phyloP scores from a whole-genome alignment of 176 grass and related monocot genomes.

The Pharus latifolius region DNA sequence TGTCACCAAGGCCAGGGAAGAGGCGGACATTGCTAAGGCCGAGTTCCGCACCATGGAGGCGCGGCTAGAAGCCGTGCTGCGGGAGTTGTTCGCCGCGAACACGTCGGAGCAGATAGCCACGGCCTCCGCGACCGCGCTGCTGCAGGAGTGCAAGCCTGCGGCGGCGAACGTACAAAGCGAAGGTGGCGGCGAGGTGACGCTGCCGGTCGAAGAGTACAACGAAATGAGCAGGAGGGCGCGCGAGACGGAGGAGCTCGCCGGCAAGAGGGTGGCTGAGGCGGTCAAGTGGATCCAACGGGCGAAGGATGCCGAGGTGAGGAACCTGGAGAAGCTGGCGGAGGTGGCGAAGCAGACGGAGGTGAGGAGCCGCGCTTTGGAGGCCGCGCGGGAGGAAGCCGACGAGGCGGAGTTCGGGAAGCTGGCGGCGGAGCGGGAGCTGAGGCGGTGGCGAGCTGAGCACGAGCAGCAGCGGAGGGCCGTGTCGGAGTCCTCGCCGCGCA shows the following conservation, averaged over 20 bases:
- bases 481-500: background rate
- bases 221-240: conserved; percentile 44
- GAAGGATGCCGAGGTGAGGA: conserved; percentile 53
- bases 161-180: background rate
- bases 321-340: conserved; percentile 24
- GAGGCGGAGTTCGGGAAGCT: conserved; percentile 27
- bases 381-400: conserved; percentile 39
- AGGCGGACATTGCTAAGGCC: conserved; percentile 26
- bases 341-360: conserved; percentile 17
- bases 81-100: conserved; percentile 50
- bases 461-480: conserved; percentile 16
- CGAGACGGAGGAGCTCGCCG: conserved; percentile 44
- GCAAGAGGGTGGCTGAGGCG: conserved; percentile 38
- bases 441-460: conserved; percentile 35
- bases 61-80: conserved; percentile 30
- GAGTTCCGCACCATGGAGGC: conserved; percentile 20
- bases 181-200: conserved; percentile 2
- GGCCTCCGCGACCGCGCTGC: conserved; percentile 28
- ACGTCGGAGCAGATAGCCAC: conserved; percentile 30
- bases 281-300: conserved; percentile 45
- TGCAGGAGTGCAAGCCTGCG: background rate
- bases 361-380: conserved; percentile 29
- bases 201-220: conserved; percentile 46
- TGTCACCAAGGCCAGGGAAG: conserved; percentile 31
- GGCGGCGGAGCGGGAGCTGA: conserved; percentile 46